Evolutionary conservation across 164 flowering plant species (phyloP), one percentile per base, ranked within the genome.

Genomic region (Stephania japonica): DNA sequence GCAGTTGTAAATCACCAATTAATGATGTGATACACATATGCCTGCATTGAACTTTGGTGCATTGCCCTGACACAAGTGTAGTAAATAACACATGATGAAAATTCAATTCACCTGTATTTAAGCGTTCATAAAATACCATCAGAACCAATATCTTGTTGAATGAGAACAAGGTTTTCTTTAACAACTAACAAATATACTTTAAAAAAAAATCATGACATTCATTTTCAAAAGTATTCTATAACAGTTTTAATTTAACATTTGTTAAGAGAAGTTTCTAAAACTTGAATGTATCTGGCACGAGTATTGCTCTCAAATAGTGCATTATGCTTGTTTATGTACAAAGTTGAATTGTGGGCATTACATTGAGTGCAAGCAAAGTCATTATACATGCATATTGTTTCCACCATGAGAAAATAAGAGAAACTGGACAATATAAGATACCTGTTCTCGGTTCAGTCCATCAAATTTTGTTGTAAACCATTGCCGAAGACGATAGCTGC

Each of bases 371-470:
- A 16, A 23, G 56, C 53, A 53, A 68, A 42, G n/a, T n/a, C 1
- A 11, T 23, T 42, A 6, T 42, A 5, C n/a, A 18, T 66, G 6
- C 4, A 44, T 16, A 70, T 32, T 24, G 47, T 10, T 64, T 66
- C 42, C 16, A 19, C 8, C 42, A 50, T 26, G 49, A 24, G 6
- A 42, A 32, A 32, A 23, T 56, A 13, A 49, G 3, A 56, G n/a
- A 64, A 16, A 3, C 23, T n/a, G 9, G 21, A 70, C 24, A 44
- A 75, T 27, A 25, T 16, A 14, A 16, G 24, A 56, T 65, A 78
- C 87, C 85, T 84, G 87, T 75, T 78, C 70, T 32, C 70, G 75
- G 24, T 76, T 67, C 42, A 85, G 76, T 42, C 80, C 82, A 43
- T 78, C 62, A 72, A 85, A 83, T 74, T 76, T 73, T 5, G 66